A percentile compares a stretch with the other conserved stretches of the same genome.
phyloP scores from a whole-genome alignment of 2,329 filamentous ascomycete species.

The Colletotrichum karsti region DNA sequence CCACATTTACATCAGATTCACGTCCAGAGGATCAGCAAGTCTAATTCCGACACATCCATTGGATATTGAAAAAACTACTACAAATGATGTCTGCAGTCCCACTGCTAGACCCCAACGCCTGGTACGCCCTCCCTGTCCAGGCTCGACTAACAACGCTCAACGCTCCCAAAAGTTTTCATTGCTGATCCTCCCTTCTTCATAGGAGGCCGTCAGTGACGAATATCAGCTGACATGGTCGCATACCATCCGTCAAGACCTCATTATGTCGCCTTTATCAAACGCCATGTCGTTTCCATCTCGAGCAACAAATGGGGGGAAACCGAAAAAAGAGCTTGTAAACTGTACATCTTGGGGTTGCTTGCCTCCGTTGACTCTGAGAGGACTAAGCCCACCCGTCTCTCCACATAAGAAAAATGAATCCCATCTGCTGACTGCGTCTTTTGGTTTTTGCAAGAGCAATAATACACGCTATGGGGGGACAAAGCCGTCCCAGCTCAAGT shows the following conservation, averaged over 20 bases:
- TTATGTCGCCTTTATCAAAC: slow-evolving; percentile 24
- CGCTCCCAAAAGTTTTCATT: slow-evolving; percentile 27
- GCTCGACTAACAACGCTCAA: slow-evolving; percentile 24
- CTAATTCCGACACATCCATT: slow-evolving; percentile 16
- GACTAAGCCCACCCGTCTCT: not conserved
- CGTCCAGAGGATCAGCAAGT: too few species aligned
- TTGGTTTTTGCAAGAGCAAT: not conserved
- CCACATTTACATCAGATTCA: too few species aligned
- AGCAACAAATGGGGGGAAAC: not conserved
- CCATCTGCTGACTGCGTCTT: not conserved
- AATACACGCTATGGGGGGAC: slow-evolving; percentile 4
- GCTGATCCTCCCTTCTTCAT: slow-evolving; percentile 16
- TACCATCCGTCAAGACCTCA: slow-evolving; percentile 24
- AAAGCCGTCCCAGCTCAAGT: not conserved
- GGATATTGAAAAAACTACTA: slow-evolving; percentile 24
- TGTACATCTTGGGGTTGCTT: not conserved
- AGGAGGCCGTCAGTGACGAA: slow-evolving; percentile 6
- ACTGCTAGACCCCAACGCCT: slow-evolving; percentile 26
- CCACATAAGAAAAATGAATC: not conserved
- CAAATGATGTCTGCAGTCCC: slow-evolving; percentile 23
- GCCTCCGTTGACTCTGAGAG: not conserved
- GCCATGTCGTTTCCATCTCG: slow-evolving; percentile 27
- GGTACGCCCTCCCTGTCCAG: slow-evolving; percentile 12
- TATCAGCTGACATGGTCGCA: slow-evolving; percentile 13
- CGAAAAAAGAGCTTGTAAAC: not conserved